Evolutionary conservation across 2,329 filamentous ascomycete genomes (phyloP), one percentile per base, ranked within the genome.

Genomic region (Neocucurbitaria cava): DNA sequence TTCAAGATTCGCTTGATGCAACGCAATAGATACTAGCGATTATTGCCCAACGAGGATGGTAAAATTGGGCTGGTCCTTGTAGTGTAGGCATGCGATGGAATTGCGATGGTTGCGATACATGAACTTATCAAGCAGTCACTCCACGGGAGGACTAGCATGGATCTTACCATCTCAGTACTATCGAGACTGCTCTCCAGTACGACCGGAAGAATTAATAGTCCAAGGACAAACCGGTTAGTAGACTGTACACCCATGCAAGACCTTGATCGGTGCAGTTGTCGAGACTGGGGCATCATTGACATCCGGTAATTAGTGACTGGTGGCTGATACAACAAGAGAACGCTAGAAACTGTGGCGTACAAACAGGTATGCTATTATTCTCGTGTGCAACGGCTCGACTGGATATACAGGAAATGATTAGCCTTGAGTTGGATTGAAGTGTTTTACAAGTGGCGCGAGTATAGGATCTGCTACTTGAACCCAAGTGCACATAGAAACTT

Each of bases 221-320:
- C 20, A 52, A 43, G 46, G 48, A 44, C n/a, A 23, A 28, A 13
- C 23, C 17, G 24, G 17, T 24, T 23, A 11, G 20, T 36, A 10
- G 8, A 2, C 51, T 48, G 20, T 36, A 10, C 18, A 2, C 51
- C 50, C 54, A 47, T 56, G 43, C 52, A 21, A 46, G 26, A 11
- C 35, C 39, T 20, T 49, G 36, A 60, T 54, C 58, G 49, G 49
- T 39, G 40, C 41, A 49, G 41, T 54, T 31, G 47, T 35, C 35
- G 17, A 18, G 42, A 28, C 42, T 43, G 49, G 46, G 23, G 7
- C 36, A 5, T 21, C 17, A 9, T 38, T 54, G 30, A 36, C 40
- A 42, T 56, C 17, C 26, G 24, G 38, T 21, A 36, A 46, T 36
- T 49, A 52, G 47, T 49, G 36, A 40, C 17, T 35, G 20, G 24